A percentile compares a stretch with the other conserved stretches of the same genome.
These are phyloP conservation scores for Ajuga reptans DNA, from an alignment of 305 asterid genomes.

Conservation along the genomic window DNA sequence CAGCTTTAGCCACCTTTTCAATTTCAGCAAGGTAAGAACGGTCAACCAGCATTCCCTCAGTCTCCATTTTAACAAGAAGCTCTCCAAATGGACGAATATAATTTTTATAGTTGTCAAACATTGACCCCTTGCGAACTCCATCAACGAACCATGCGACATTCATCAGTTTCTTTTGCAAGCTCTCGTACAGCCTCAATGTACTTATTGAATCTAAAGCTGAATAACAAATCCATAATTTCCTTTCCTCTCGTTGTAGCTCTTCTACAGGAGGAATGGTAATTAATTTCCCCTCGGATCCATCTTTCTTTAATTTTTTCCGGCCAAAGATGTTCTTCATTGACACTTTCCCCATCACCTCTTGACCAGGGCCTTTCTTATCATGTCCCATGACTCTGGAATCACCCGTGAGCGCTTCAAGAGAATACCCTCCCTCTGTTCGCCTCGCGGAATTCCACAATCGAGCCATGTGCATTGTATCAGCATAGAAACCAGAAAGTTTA, in stretches of 20 bases:
- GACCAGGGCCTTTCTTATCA: constrained; percentile 52
- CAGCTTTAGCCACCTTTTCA: constrained; percentile 77
- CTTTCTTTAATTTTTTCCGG: constrained; percentile 62
- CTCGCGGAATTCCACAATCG: constrained; percentile 89
- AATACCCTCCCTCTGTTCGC: constrained; percentile 76
- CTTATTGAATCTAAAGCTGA: constrained; percentile 91
- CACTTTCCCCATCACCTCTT: constrained; percentile 69
- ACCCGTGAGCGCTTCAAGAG: constrained; percentile 87
- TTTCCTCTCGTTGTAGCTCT: constrained; percentile 73
- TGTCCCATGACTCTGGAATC: constrained; percentile 60
- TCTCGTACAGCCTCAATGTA: constrained; percentile 81
- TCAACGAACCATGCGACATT: constrained; percentile 58
- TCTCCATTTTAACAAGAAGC: constrained; percentile 84
- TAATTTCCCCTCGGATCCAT: constrained; percentile 85
- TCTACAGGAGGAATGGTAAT: constrained; percentile 69
- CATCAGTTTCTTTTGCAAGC: constrained; percentile 63
- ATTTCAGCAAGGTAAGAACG: constrained; percentile 86
- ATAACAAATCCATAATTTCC: constrained; percentile 75
- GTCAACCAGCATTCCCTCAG: constrained; percentile 90
- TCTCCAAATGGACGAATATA: constrained; percentile 90
- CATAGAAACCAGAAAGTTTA: constrained; percentile 72
- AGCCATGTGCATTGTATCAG: constrained; percentile 99
- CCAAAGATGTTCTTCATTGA: constrained; percentile 92
- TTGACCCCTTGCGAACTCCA: constrained; percentile 60
- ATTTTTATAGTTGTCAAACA: constrained; percentile 61